phyloP scores from a whole-genome alignment of 2,329 filamentous ascomycete genomes.

The Apiospora arundinis region DNA sequence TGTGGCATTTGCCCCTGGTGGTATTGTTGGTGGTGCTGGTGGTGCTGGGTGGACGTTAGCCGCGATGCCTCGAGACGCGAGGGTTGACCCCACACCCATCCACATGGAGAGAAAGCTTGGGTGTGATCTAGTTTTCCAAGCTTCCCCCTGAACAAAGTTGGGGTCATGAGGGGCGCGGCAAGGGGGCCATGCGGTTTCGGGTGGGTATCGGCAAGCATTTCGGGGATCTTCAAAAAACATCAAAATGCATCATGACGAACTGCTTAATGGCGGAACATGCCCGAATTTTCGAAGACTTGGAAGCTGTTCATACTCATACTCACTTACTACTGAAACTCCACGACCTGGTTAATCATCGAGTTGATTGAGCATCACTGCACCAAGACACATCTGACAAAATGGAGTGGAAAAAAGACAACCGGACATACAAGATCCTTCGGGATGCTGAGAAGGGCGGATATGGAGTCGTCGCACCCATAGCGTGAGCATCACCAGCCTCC shows the following conservation, averaged over 20 bases:
- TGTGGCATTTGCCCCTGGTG: not conserved
- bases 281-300: not conserved
- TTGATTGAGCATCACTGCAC: not conserved
- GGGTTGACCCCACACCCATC: not conserved
- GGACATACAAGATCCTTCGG: conserved; percentile 56
- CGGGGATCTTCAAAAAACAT: not conserved
- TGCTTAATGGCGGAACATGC: not conserved
- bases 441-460: conserved; percentile 61
- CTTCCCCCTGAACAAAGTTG: not conserved
- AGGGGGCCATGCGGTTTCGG: not conserved
- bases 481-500: conserved; percentile 39
- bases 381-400: conserved; percentile 5
- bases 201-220: not conserved
- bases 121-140: not conserved
- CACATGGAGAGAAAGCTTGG: not conserved
- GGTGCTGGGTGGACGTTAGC: not conserved
- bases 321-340: not conserved
- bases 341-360: not conserved
- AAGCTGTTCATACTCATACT: not conserved
- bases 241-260: not conserved
- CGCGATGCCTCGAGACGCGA: conserved; percentile 12
- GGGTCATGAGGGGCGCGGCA: not conserved
- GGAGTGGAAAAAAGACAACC: conserved; percentile 42
- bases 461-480: conserved; percentile 58
- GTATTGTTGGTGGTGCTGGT: not conserved